Conservation (phyloP, 2,329 filamentous ascomycete species). For the Samsoniella hepiali region DNA sequence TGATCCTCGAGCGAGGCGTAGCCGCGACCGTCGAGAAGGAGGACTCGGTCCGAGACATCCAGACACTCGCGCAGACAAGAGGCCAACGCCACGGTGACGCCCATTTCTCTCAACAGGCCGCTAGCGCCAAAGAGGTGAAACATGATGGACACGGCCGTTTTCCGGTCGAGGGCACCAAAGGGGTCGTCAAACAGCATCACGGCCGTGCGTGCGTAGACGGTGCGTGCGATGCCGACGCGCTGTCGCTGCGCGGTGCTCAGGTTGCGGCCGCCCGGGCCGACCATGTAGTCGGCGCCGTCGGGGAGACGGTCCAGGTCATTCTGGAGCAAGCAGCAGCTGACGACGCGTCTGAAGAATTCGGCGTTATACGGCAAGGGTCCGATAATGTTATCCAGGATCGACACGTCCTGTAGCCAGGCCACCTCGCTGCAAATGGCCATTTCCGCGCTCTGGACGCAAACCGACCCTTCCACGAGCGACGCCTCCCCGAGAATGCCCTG, state of each 20-base stretch:
- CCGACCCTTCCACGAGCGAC: conserved; percentile 4
- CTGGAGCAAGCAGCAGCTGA: conserved; percentile 4
- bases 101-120: conserved; percentile 10
- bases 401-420: conserved; percentile 9
- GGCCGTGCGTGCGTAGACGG: conserved; percentile 10
- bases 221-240: conserved; percentile 10
- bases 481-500: conserved; percentile 14
- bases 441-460: conserved; percentile 7
- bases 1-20: conserved; percentile 10
- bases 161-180: conserved; percentile 6
- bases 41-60: conserved; percentile 13
- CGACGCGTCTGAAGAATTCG: conserved; percentile 5
- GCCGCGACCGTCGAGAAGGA: conserved; percentile 8
- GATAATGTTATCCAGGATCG: conserved; percentile 12
- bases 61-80: conserved; percentile 8
- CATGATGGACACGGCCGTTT: conserved; percentile 13
- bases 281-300: conserved; percentile 2
- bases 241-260: conserved; percentile 9
- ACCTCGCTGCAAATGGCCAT: conserved; percentile 14
- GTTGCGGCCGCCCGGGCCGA: conserved; percentile 6
- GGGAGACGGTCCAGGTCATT: conserved; percentile 1
- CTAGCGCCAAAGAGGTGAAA: conserved; percentile 14
- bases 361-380: conserved; percentile 12
- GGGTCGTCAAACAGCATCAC: conserved; percentile 17
- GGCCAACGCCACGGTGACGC: conserved; percentile 10